A percentile compares a stretch with the other conserved stretches of the same genome.
Evolutionary conservation across 495 filamentous ascomycete genomes (phyloP).

Genomic region (Evernia prunastri): DNA sequence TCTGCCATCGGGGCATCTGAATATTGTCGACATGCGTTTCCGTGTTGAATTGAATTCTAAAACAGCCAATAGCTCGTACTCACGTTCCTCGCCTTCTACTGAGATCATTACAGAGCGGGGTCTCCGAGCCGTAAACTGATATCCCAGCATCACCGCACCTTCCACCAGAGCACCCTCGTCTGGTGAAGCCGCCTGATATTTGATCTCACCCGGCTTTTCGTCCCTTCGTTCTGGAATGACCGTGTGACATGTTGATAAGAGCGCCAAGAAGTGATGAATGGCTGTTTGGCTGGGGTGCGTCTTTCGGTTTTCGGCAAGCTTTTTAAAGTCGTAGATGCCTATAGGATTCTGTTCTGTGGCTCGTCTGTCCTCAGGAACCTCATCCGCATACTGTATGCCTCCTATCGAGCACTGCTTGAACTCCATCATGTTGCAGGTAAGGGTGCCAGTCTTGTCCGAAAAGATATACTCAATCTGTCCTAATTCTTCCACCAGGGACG

Average conservation of each 20-base stretch:
- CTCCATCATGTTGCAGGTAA: constrained; percentile 99
- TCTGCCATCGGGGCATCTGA: constrained; percentile 93
- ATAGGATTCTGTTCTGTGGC: constrained; percentile 65
- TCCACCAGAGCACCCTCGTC: constrained; percentile 96
- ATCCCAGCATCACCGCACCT: constrained; percentile 78
- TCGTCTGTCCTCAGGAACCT: constrained; percentile 84
- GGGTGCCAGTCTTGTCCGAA: constrained; percentile 97
- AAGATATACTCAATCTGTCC: constrained; percentile 99
- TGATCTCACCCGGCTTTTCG: constrained; percentile 71
- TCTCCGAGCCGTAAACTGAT: constrained; percentile 83
- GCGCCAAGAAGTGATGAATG: constrained; percentile 84
- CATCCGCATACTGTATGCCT: constrained; percentile 89
- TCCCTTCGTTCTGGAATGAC: constrained; percentile 88
- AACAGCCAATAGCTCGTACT: constrained; percentile 90
- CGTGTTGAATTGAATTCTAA: constrained; percentile 98
- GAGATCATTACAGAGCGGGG: constrained; percentile 78
- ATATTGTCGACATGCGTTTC: constrained; percentile 97
- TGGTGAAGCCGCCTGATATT: constrained; percentile 96
- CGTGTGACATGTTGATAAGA: constrained; percentile 90
- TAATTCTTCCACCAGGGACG: constrained; percentile 91
- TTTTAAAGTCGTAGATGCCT: constrained; percentile 84
- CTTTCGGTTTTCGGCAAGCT: constrained; percentile 64
- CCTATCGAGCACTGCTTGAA: constrained; percentile 91
- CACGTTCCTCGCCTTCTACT: constrained; percentile 59
- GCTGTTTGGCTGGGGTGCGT: constrained; percentile 57